Percentiles rank a stretch among this genome's conserved stretches.
Conservation (phyloP, 192 early-diverging fungal genomes). For the Chytriomyces hyalinus region DNA sequence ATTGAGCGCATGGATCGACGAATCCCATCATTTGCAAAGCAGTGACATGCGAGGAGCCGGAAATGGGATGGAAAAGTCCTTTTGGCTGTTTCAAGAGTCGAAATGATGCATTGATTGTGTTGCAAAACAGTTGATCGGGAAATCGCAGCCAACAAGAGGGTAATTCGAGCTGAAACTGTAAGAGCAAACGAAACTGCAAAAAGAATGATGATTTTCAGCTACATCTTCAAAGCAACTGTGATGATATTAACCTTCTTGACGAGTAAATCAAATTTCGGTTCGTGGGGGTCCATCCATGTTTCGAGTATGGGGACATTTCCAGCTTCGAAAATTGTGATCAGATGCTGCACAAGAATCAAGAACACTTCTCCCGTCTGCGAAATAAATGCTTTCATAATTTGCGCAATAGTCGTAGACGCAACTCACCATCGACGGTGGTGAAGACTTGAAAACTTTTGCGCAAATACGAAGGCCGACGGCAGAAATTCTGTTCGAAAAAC, state of each 20-base stretch:
- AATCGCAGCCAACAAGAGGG: slow-evolving; percentile 60
- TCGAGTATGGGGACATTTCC: slow-evolving; percentile 37
- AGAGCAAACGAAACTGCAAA: slow-evolving; percentile 55
- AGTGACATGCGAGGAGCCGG: slow-evolving; percentile 21
- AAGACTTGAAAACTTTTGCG: slow-evolving; percentile 51
- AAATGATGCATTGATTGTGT: slow-evolving; percentile 48
- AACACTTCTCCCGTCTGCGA: slow-evolving; percentile 51
- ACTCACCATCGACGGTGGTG: slow-evolving; percentile 51
- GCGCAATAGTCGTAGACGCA: background rate
- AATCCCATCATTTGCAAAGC: slow-evolving; percentile 52
- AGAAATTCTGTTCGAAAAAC: slow-evolving; percentile 35
- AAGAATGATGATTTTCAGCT: background rate
- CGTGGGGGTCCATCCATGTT: slow-evolving; percentile 40
- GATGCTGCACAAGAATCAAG: slow-evolving; percentile 47
- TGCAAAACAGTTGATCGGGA: slow-evolving; percentile 48
- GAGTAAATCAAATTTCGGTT: slow-evolving; percentile 40
- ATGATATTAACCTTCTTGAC: slow-evolving; percentile 43
- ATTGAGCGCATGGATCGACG: slow-evolving; percentile 46
- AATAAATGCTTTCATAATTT: slow-evolving; percentile 1
- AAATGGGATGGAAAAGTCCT: slow-evolving; percentile 18
- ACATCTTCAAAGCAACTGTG: background rate
- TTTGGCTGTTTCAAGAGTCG: slow-evolving; percentile 27
- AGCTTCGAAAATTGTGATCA: slow-evolving; percentile 40
- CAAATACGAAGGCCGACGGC: slow-evolving; percentile 46
- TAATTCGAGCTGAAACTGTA: slow-evolving; percentile 57